Evolutionary conservation across 306 rosid genomes (phyloP).

Genomic region (Arachis hypogaea): DNA sequence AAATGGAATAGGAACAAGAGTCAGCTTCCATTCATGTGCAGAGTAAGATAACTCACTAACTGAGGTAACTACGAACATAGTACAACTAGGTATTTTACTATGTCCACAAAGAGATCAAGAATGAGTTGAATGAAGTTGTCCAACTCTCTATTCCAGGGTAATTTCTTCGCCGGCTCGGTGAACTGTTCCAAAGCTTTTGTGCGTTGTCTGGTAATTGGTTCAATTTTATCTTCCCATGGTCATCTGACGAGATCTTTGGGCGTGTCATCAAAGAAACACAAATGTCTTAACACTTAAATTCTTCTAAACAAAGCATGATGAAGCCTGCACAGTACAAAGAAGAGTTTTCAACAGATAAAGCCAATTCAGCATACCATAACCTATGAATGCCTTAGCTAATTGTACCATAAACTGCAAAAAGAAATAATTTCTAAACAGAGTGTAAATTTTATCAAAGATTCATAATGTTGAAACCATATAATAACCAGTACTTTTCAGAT

Average conservation of each 20-base stretch:
- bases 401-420: no score
- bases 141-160: conserved; percentile 74
- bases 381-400: no score
- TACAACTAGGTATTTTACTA: conserved; percentile 66
- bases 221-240: conserved; percentile 50
- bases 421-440: no score
- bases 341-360: no score
- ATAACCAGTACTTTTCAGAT: no score
- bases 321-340: conserved; percentile 38
- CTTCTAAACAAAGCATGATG: conserved; percentile 35
- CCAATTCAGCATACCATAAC: no score
- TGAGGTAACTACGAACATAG: conserved; percentile 64
- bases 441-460: no score
- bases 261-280: conserved; percentile 40
- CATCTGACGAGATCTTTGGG: conserved; percentile 52
- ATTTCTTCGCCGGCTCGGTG: conserved; percentile 76
- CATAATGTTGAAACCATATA: no score
- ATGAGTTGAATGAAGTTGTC: conserved; percentile 73
- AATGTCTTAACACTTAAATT: conserved; percentile 43
- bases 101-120: conserved; percentile 66
- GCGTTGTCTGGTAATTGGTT: conserved; percentile 52
- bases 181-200: conserved; percentile 69
- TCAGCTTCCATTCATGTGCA: conserved; percentile 74
- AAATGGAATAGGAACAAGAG: conserved; percentile 65
- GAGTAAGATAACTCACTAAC: conserved; percentile 93